phyloP scores from a whole-genome alignment of 2,329 filamentous ascomycete species.

The Claviceps spartinae region DNA sequence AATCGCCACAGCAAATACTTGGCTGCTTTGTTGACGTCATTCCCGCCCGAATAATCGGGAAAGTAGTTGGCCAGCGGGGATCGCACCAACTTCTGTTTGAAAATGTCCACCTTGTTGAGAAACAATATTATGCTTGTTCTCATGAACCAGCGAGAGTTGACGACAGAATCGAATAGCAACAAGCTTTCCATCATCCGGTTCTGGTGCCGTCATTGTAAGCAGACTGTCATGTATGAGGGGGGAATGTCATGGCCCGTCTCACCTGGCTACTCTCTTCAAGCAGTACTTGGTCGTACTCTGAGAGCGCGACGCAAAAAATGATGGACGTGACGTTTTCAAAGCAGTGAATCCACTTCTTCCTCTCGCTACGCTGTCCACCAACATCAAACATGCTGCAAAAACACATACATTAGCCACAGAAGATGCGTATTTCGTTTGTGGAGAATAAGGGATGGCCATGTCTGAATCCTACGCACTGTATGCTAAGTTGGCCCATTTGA shows the following conservation, averaged over 20 bases:
- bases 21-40: conserved; percentile 93
- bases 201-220: conserved; percentile 28
- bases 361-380: conserved; percentile 87
- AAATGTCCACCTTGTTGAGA: conserved; percentile 97
- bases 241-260: conserved; percentile 17
- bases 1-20: conserved; percentile 98
- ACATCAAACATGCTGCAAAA: conserved; percentile 94
- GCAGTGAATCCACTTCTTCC: conserved; percentile 99
- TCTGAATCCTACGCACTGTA: conserved; percentile 57
- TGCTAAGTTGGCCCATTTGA: conserved; percentile 95
- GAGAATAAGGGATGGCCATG: neutral
- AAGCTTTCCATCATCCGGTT: conserved; percentile 99
- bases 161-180: conserved; percentile 91
- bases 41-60: conserved; percentile 92
- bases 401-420: conserved; percentile 12
- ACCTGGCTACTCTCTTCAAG: conserved; percentile 96
- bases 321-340: conserved; percentile 99
- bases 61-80: conserved; percentile 93
- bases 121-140: conserved; percentile 97
- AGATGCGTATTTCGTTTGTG: neutral
- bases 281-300: conserved; percentile 95
- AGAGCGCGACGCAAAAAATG: conserved; percentile 95
- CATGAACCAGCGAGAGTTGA: conserved; percentile 99
- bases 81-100: conserved; percentile 82
- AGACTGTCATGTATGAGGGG: neutral